Evolutionary conservation across 305 asterid genomes (phyloP).

Genomic region (Fraxinus baroniana): DNA sequence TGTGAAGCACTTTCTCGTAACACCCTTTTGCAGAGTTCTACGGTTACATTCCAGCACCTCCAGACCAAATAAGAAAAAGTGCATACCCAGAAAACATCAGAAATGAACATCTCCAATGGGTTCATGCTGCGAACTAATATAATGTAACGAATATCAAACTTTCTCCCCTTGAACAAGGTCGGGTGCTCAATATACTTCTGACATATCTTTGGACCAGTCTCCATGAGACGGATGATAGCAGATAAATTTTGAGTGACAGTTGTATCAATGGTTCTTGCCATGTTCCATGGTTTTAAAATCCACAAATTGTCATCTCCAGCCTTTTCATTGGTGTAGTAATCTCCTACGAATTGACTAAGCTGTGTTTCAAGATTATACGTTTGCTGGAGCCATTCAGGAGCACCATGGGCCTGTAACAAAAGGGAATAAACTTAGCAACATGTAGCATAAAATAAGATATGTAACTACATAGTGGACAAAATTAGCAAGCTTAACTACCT

Average conservation of each 20-base stretch:
- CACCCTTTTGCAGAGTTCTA: background rate
- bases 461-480: slow-evolving; percentile 12
- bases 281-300: slow-evolving; percentile 99
- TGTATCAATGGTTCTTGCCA: slow-evolving; percentile 98
- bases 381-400: slow-evolving; percentile 90
- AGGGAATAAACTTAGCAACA: slow-evolving; percentile 28
- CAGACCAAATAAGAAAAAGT: background rate
- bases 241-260: slow-evolving; percentile 73
- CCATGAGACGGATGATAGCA: slow-evolving; percentile 94
- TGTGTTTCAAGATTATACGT: slow-evolving; percentile 97
- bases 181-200: slow-evolving; percentile 99
- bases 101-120: slow-evolving; percentile 81
- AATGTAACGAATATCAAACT: slow-evolving; percentile 90
- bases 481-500: slow-evolving; percentile 43
- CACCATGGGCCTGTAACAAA: slow-evolving; percentile 72
- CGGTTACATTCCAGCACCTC: background rate
- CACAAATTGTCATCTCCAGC: slow-evolving; percentile 72
- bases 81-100: slow-evolving; percentile 90
- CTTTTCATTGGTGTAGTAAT: slow-evolving; percentile 60
- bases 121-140: slow-evolving; percentile 75
- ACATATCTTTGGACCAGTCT: slow-evolving; percentile 94
- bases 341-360: slow-evolving; percentile 79
- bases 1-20: background rate
- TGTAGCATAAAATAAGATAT: slow-evolving; percentile 6
- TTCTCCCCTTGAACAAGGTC: slow-evolving; percentile 79